Conservation (phyloP, 768 basidiomycete species). For the Leccinum boreale region DNA sequence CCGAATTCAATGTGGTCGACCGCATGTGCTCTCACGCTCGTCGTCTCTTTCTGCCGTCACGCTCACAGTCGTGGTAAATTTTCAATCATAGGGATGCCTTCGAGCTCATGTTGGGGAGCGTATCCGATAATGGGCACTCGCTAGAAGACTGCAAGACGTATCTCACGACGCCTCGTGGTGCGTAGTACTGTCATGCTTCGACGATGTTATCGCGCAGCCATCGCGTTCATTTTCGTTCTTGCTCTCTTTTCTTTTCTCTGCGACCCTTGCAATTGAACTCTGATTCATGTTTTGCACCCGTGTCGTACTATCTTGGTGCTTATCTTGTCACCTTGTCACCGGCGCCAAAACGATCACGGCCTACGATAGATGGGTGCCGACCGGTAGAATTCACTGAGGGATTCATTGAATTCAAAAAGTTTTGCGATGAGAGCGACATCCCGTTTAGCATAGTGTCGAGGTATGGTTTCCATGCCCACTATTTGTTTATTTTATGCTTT, state of each 20-base stretch:
- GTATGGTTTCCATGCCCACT: conserved; percentile 35
- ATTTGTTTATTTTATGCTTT: neutral
- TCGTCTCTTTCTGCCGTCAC: neutral
- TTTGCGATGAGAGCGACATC: conserved; percentile 76
- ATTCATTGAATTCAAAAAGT: conserved; percentile 84
- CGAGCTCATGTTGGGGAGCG: conserved; percentile 79
- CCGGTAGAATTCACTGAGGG: conserved; percentile 37
- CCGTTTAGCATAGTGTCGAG: conserved; percentile 94
- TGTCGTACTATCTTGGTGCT: neutral
- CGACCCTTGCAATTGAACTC: neutral
- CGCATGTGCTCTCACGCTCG: conserved; percentile 5
- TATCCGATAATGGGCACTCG: conserved; percentile 67
- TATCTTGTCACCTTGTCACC: neutral
- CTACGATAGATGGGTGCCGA: conserved; percentile 4
- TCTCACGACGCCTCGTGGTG: conserved; percentile 58
- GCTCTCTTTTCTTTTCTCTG: neutral
- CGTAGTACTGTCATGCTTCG: conserved; percentile 19
- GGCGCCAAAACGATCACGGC: conserved; percentile 4
- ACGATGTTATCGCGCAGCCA: neutral
- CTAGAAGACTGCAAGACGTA: conserved; percentile 85
- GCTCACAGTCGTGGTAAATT: conserved; percentile 19
- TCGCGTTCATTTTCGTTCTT: neutral
- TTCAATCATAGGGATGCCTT: conserved; percentile 70
- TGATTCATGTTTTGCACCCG: neutral
- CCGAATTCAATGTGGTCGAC: neutral